These are phyloP conservation scores for Phytophthora fragariae DNA, from an alignment of 352 stramenopile species.

Conservation along the genomic window DNA sequence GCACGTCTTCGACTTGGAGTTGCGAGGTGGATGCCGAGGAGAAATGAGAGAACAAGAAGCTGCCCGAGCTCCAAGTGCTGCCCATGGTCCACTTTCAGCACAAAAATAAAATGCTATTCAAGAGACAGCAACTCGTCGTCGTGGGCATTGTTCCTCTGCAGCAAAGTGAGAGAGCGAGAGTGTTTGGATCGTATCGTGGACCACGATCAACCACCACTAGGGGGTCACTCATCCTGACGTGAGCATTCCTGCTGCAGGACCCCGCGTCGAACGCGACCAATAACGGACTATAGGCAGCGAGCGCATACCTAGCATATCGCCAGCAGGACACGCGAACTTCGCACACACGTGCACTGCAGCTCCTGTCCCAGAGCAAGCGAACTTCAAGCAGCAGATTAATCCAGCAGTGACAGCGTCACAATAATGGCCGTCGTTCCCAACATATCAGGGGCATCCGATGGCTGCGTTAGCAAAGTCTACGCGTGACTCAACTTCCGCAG, in stretches of 20 bases:
- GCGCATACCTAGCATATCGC: neutral
- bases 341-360: neutral
- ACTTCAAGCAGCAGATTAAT: slow-evolving; percentile 4
- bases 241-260: neutral
- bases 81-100: slow-evolving; percentile 24
- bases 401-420: slow-evolving; percentile 14
- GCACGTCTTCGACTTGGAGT: slow-evolving; percentile 42
- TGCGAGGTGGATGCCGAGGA: slow-evolving; percentile 9
- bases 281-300: neutral
- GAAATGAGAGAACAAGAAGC: neutral
- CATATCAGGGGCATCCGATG: slow-evolving; percentile 21
- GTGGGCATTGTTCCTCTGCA: neutral
- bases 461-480: slow-evolving; percentile 8
- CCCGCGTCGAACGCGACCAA: neutral
- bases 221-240: neutral
- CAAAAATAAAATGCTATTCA: slow-evolving; percentile 6
- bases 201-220: neutral
- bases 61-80: slow-evolving; percentile 25
- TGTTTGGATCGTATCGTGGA: too few relatives aligned
- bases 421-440: slow-evolving; percentile 13
- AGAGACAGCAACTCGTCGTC: too few relatives aligned
- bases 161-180: too few relatives aligned
- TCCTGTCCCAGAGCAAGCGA: neutral
- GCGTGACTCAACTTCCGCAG: slow-evolving; percentile 7
- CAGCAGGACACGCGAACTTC: neutral